Base-by-base conservation (phyloP, 2,329 filamentous ascomycete genomes). In the Aspergillus clavatus region DNA sequence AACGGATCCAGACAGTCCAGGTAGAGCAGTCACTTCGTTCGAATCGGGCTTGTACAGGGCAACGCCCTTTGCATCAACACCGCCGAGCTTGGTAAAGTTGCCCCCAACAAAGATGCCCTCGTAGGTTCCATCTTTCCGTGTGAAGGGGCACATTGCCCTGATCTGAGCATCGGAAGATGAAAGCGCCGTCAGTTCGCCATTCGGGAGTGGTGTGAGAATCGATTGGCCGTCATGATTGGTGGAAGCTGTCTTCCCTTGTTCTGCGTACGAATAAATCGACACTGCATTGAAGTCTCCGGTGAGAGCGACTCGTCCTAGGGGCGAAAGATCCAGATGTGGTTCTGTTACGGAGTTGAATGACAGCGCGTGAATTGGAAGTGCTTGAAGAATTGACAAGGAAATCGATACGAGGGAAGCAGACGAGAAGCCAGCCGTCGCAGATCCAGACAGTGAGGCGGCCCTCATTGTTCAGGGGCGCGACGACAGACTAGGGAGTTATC, bases 81-180 rank as follows among this genome's bases (percentile, higher is more conserved):
- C 83, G 47, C 84, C 87, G 51, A 98, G 72, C 65, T 88, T 94
- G 24, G 93, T 97, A 65, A 98, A 98, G 72, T 97, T 97, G 38
- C 93, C 93, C 45, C 87, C 93, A 12, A 98, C 79, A 38, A 97
- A 79, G 22, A 97, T 80, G 31, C 86, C 84, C n/a, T 79, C 75
- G 45, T 84, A 70, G 5, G 75, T 78, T 53, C 86, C 86, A 66
- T 87, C 78, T 46, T 77, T 75, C 57, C 77, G 71, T 41, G 82
- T 75, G 58, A 91, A 87, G 16, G 84, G 73, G 72, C 93, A 98
- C 86, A 98, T 93, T 53, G 88, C 79, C 61, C 83, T 79, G 61
- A 98, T 95, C 39, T 85, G 82, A 46, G 86, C 90, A 68, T 97
- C 89, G 36, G 89, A 84, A 31, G 81, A 77, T 42, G 84, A 80